phyloP scores from a whole-genome alignment of 139 green algal genomes.

The Penium margaritaceum region DNA sequence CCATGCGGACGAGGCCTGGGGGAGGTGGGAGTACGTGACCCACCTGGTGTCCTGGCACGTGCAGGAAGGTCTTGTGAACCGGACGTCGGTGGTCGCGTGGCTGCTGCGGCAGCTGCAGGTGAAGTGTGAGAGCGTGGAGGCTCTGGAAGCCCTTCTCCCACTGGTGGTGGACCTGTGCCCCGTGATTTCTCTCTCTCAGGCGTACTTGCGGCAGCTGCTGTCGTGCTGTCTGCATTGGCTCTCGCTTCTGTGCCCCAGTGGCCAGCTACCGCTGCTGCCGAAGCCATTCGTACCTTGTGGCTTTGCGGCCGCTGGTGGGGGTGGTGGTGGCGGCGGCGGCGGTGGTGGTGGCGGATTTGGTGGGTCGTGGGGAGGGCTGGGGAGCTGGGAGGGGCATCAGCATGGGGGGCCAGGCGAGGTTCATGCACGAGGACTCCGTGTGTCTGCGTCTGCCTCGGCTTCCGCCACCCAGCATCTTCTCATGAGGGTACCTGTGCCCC shows the following conservation, averaged over 20 bases:
- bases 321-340: no score
- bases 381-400: no score
- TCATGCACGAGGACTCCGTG: no score
- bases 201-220: background rate
- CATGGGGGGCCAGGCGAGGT: no score
- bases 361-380: no score
- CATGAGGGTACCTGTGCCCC: no score
- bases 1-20: background rate
- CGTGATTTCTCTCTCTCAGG: background rate
- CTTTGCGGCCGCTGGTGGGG: background rate
- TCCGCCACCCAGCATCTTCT: no score
- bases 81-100: constrained; percentile 22
- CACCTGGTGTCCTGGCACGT: constrained; percentile 19
- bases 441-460: no score
- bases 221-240: background rate
- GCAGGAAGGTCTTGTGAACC: constrained; percentile 17
- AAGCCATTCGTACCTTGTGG: background rate
- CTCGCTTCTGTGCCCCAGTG: background rate
- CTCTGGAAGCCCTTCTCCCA: constrained; percentile 19
- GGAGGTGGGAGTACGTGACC: constrained; percentile 27
- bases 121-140: constrained; percentile 12
- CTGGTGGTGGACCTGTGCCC: constrained; percentile 11
- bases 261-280: background rate
- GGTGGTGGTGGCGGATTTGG: no score
- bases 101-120: constrained; percentile 25